Percentiles rank a stretch among this genome's conserved stretches.
Conservation (phyloP, 176 grass and related monocot genomes). For the Oryza meyeriana region DNA sequence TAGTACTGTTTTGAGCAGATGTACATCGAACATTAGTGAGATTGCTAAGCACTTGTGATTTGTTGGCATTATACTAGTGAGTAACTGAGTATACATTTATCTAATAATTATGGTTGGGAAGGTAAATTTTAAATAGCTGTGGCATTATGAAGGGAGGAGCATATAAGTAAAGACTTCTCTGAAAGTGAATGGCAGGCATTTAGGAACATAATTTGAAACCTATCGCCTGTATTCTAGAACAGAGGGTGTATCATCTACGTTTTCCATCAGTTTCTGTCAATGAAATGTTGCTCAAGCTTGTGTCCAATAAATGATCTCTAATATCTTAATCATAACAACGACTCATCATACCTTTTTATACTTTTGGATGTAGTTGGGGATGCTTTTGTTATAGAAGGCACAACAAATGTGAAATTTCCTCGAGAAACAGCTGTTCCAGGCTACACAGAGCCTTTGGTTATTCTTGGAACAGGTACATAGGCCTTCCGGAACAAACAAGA, state of each 20-base stretch:
- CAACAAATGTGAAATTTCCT: constrained; percentile 72
- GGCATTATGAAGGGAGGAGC: not conserved
- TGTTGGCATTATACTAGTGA: too few species aligned
- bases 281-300: not conserved
- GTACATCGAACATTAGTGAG: too few species aligned
- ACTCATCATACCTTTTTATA: not conserved
- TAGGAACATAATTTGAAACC: not conserved
- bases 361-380: constrained; percentile 45
- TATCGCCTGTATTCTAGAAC: not conserved
- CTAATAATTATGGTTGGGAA: too few species aligned
- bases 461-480: constrained; percentile 79
- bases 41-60: too few species aligned
- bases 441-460: constrained; percentile 40
- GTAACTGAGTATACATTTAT: too few species aligned
- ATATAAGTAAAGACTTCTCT: not conserved
- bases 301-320: not conserved
- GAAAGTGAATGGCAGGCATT: not conserved
- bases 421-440: constrained; percentile 59
- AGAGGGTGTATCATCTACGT: not conserved
- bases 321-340: not conserved
- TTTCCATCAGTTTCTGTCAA: not conserved
- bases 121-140: not conserved
- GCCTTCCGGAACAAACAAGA: too few species aligned
- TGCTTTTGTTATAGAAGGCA: constrained; percentile 45
- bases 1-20: too few species aligned